These are phyloP conservation scores for Speleostelium caveatum DNA, from an alignment of 78 protist species.

Conservation along the genomic window DNA sequence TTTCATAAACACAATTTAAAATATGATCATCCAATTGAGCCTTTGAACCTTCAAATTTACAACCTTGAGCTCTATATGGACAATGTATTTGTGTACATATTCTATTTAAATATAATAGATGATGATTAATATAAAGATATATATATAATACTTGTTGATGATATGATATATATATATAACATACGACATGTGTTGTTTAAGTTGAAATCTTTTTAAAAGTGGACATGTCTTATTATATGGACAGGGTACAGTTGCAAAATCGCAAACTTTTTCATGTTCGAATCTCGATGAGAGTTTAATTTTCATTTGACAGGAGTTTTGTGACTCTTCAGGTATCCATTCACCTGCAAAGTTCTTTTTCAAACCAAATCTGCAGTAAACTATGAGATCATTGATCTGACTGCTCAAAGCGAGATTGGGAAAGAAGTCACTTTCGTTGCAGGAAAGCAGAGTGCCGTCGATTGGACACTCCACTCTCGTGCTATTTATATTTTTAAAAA, in stretches of 20 bases:
- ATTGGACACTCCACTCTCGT: constrained; percentile 51
- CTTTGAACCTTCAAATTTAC: constrained; percentile 76
- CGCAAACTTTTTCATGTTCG: constrained; percentile 61
- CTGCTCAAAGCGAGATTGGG: constrained; percentile 67
- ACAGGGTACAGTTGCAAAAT: constrained; percentile 56
- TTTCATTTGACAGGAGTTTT: constrained; percentile 24
- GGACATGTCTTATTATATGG: constrained; percentile 68
- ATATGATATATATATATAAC: constrained; percentile 2
- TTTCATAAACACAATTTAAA: constrained; percentile 57
- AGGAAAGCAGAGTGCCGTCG: constrained; percentile 30
- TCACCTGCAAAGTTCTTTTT: constrained; percentile 43
- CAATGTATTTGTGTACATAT: constrained; percentile 61
- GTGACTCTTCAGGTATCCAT: constrained; percentile 26
- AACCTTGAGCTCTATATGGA: constrained; percentile 71
- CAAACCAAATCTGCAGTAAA: constrained; percentile 52
- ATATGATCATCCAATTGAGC: constrained; percentile 67
- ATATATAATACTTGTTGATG: not conserved
- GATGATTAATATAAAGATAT: not conserved
- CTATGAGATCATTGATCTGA: constrained; percentile 65
- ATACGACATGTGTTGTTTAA: constrained; percentile 47
- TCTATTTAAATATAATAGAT: not conserved
- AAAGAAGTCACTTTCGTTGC: constrained; percentile 56
- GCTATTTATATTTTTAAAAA: not conserved
- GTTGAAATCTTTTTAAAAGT: constrained; percentile 53
- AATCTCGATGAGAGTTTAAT: constrained; percentile 16